Conservation (phyloP, 371 early-diverging fungal species). For the Mortierella sp. region DNA sequence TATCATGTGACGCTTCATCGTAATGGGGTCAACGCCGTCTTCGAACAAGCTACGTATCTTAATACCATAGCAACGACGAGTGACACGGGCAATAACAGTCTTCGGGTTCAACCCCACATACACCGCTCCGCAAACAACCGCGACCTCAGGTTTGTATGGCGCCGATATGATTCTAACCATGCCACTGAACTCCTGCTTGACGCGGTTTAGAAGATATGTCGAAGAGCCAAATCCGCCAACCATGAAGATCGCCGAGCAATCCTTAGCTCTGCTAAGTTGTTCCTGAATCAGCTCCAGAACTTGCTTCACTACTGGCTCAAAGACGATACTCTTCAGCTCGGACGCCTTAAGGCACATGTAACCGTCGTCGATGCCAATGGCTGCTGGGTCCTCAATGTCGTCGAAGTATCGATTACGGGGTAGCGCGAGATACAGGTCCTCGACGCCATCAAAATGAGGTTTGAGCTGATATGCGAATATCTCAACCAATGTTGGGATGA, state of each 20-base stretch:
- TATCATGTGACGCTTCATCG: background rate
- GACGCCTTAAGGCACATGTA: slow-evolving; percentile 18
- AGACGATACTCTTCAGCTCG: slow-evolving; percentile 37
- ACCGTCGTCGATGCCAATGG: slow-evolving; percentile 32
- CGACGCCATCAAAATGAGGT: slow-evolving; percentile 62
- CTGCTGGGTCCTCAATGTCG: slow-evolving; percentile 47
- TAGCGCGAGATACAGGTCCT: slow-evolving; percentile 60
- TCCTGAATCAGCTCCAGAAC: slow-evolving; percentile 58
- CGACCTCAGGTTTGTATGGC: slow-evolving; percentile 33
- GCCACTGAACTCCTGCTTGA: slow-evolving; percentile 45
- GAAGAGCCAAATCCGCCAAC: slow-evolving; percentile 67
- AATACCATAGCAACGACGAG: slow-evolving; percentile 40
- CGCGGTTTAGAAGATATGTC: slow-evolving; percentile 51
- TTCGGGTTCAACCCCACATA: slow-evolving; percentile 35
- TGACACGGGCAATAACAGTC: slow-evolving; percentile 25
- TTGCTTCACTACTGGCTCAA: slow-evolving; percentile 63
- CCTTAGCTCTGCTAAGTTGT: slow-evolving; percentile 46
- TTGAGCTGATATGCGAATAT: slow-evolving; percentile 61
- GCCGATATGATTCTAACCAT: slow-evolving; percentile 22
- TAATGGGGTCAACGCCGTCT: slow-evolving; percentile 14
- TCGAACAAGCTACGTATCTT: background rate
- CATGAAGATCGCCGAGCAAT: slow-evolving; percentile 58
- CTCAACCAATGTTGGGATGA: slow-evolving; percentile 62
- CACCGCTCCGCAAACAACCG: slow-evolving; percentile 38
- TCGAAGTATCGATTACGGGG: slow-evolving; percentile 56